Evolutionary conservation across 805 yeast species (phyloP).

Genomic region (Metahyphopichia silvanorum): DNA sequence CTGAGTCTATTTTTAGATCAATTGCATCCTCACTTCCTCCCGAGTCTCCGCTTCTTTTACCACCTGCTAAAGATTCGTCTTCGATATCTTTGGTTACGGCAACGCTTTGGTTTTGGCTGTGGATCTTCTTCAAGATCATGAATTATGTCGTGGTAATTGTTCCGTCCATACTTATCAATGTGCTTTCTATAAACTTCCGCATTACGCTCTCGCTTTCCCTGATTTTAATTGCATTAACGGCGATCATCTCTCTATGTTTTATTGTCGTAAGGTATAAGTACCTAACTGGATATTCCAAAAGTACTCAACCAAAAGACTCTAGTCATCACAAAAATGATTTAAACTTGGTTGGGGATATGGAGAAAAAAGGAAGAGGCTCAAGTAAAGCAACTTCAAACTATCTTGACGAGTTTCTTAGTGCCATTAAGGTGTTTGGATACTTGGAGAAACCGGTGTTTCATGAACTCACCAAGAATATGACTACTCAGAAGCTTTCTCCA

Average conservation of each 20-base stretch:
- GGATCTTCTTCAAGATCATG: slow-evolving; percentile 14
- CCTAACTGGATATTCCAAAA: slow-evolving; percentile 56
- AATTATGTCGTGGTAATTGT: slow-evolving; percentile 13
- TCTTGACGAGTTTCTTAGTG: slow-evolving; percentile 84
- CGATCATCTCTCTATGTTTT: slow-evolving; percentile 33
- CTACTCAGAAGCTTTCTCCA: slow-evolving; percentile 74
- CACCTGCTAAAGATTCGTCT: slow-evolving; percentile 10
- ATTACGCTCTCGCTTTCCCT: slow-evolving; percentile 52
- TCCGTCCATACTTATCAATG: slow-evolving; percentile 10
- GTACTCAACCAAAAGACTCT: slow-evolving; percentile 35
- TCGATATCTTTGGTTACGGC: slow-evolving; percentile 10
- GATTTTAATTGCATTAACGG: slow-evolving; percentile 28
- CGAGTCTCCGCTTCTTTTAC: no score
- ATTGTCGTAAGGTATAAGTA: slow-evolving; percentile 59
- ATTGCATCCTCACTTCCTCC: slow-evolving; percentile 1
- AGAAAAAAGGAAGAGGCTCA: slow-evolving; percentile 18
- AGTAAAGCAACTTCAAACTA: slow-evolving; percentile 55
- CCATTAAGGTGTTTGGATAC: slow-evolving; percentile 92
- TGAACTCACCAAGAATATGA: slow-evolving; percentile 88
- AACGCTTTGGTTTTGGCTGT: slow-evolving; percentile 14
- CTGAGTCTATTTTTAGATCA: no score
- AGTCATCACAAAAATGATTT: slow-evolving; percentile 38
- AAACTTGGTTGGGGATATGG: slow-evolving; percentile 43
- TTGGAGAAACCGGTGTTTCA: slow-evolving; percentile 87
- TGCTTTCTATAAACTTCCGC: slow-evolving; percentile 41